These are phyloP conservation scores for Aspergillus niger DNA, from an alignment of 2,329 filamentous ascomycete species.

Conservation along the genomic window DNA sequence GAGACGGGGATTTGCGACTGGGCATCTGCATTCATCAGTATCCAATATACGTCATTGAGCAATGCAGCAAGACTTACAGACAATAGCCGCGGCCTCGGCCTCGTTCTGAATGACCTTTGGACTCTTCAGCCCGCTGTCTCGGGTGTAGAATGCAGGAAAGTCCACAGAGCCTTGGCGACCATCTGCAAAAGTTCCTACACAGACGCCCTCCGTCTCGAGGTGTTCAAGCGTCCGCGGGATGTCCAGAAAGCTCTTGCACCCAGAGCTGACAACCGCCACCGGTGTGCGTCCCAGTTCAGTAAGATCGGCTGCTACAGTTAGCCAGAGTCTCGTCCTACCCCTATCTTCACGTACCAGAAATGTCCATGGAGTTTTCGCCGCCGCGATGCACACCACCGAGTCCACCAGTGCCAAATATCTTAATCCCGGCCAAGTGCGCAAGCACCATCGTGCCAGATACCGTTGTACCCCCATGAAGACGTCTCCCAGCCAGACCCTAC, in stretches of 20 bases:
- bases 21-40: constrained; percentile 54
- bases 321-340: neutral
- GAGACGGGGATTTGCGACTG: constrained; percentile 71
- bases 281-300: constrained; percentile 89
- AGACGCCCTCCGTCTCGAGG: constrained; percentile 69
- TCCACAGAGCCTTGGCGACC: constrained; percentile 71
- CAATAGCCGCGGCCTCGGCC: constrained; percentile 83
- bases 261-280: constrained; percentile 83
- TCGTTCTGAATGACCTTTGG: constrained; percentile 74
- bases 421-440: constrained; percentile 81
- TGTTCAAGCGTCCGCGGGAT: constrained; percentile 86
- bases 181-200: constrained; percentile 87
- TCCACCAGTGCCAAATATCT: constrained; percentile 90
- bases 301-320: constrained; percentile 67
- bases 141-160: constrained; percentile 90
- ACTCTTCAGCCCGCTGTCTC: constrained; percentile 80
- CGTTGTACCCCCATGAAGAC: constrained; percentile 85
- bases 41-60: too few species aligned
- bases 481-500: constrained; percentile 65
- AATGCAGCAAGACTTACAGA: constrained; percentile 54
- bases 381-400: constrained; percentile 92
- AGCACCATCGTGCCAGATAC: constrained; percentile 92
- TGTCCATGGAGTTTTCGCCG: constrained; percentile 82
- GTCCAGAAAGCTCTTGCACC: constrained; percentile 95
- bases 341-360: constrained; percentile 59